Conservation (phyloP, 345 rosid genomes). For the Iberis pinnata region DNA sequence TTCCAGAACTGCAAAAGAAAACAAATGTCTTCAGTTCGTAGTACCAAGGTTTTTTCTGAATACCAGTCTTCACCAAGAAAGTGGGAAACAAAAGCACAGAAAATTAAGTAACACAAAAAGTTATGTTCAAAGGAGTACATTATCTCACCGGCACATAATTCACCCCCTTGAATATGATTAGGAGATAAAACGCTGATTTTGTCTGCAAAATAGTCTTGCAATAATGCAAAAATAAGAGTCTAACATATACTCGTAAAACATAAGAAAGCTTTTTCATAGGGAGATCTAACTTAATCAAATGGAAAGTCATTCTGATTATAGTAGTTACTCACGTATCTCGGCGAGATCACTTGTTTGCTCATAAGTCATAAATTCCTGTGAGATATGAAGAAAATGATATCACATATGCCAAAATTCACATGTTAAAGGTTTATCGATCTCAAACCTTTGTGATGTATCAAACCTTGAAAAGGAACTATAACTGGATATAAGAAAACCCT, state of each 20-base stretch:
- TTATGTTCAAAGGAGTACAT: conserved; percentile 26
- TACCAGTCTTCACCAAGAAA: background rate
- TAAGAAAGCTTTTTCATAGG: background rate
- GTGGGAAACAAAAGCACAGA: background rate
- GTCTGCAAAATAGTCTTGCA: conserved; percentile 84
- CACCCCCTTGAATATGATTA: conserved; percentile 80
- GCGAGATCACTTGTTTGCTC: no score
- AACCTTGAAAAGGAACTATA: no score
- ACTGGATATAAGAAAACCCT: no score
- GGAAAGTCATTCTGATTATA: background rate
- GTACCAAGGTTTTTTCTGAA: conserved; percentile 8
- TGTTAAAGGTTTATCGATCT: no score
- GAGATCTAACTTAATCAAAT: conserved; percentile 5
- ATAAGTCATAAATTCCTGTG: no score
- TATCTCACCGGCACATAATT: conserved; percentile 96
- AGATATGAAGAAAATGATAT: no score
- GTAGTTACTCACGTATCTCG: no score
- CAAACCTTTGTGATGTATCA: no score
- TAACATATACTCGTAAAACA: conserved; percentile 2
- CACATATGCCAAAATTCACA: no score
- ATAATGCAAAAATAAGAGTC: conserved; percentile 11
- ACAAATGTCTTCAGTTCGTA: conserved; percentile 9
- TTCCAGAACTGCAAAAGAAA: background rate
- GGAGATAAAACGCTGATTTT: conserved; percentile 96
- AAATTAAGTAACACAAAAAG: conserved; percentile 7